Conservation (phyloP, 1,284 basidiomycete genomes). For the Neolentinus lepideus region DNA sequence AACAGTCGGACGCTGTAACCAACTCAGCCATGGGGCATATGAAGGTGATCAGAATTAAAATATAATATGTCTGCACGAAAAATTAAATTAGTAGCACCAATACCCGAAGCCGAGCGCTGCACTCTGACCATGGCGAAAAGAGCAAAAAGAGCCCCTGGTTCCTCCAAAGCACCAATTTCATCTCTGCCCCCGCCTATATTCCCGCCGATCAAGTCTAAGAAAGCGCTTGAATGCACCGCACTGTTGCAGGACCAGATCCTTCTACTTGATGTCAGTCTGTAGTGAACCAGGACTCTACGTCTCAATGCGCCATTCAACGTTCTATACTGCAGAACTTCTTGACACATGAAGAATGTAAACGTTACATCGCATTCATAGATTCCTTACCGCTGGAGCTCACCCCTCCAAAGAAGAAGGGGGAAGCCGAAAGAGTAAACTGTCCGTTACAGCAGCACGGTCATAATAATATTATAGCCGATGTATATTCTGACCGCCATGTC, state of each 20-base stretch:
- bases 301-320: background rate
- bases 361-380: conserved; percentile 57
- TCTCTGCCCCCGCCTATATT: conserved; percentile 12
- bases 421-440: conserved; percentile 74
- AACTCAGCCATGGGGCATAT: conserved; percentile 60
- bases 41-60: too few species aligned
- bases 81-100: background rate
- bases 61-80: too few species aligned
- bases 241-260: conserved; percentile 63
- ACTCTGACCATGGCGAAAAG: background rate
- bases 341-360: conserved; percentile 53
- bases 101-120: background rate
- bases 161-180: background rate
- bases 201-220: conserved; percentile 32
- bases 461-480: background rate
- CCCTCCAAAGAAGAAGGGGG: conserved; percentile 67
- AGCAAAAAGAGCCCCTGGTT: background rate
- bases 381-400: conserved; percentile 60
- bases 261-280: conserved; percentile 45
- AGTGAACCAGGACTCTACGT: background rate
- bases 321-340: conserved; percentile 39
- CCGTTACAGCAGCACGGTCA: conserved; percentile 14
- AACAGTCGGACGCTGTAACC: conserved; percentile 67
- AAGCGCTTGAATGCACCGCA: conserved; percentile 32
- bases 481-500: background rate